Conservation (phyloP, 441 rosid species). For the Melastoma candidum region DNA sequence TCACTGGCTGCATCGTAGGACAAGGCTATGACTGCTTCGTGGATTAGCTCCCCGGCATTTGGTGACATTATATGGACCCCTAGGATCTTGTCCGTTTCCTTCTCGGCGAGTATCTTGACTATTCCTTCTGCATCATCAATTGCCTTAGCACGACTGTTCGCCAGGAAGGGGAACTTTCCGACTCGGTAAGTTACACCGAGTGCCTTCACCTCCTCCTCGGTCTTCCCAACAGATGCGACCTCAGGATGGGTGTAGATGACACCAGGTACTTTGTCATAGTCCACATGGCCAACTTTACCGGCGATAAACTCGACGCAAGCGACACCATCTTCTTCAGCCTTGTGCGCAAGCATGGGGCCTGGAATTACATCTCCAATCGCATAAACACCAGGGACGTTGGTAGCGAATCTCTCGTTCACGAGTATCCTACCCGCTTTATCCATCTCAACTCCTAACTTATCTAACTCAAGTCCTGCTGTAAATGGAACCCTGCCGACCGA, state of each 20-base stretch:
- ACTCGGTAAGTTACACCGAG: slow-evolving; percentile 66
- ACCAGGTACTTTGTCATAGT: slow-evolving; percentile 94
- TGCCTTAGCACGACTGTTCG: slow-evolving; percentile 97
- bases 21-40: slow-evolving; percentile 84
- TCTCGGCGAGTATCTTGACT: slow-evolving; percentile 86
- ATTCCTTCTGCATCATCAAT: slow-evolving; percentile 86
- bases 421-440: slow-evolving; percentile 74
- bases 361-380: slow-evolving; percentile 98
- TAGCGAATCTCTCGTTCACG: slow-evolving; percentile 67
- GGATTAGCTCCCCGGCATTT: slow-evolving; percentile 94
- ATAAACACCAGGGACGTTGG: slow-evolving; percentile 73
- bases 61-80: slow-evolving; percentile 97
- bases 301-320: slow-evolving; percentile 96
- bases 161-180: slow-evolving; percentile 95
- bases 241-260: slow-evolving; percentile 96
- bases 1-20: slow-evolving; percentile 82
- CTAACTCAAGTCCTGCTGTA: slow-evolving; percentile 82
- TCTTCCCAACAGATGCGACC: slow-evolving; percentile 93
- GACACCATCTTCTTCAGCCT: slow-evolving; percentile 96
- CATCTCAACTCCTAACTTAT: slow-evolving; percentile 87
- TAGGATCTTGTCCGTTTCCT: slow-evolving; percentile 85
- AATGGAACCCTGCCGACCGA: slow-evolving; percentile 90
- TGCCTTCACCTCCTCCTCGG: slow-evolving; percentile 92
- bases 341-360: slow-evolving; percentile 98
- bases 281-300: slow-evolving; percentile 94